Conservation (phyloP, 2,329 filamentous ascomycete species). For the Ploettnerulaceae sp. region DNA sequence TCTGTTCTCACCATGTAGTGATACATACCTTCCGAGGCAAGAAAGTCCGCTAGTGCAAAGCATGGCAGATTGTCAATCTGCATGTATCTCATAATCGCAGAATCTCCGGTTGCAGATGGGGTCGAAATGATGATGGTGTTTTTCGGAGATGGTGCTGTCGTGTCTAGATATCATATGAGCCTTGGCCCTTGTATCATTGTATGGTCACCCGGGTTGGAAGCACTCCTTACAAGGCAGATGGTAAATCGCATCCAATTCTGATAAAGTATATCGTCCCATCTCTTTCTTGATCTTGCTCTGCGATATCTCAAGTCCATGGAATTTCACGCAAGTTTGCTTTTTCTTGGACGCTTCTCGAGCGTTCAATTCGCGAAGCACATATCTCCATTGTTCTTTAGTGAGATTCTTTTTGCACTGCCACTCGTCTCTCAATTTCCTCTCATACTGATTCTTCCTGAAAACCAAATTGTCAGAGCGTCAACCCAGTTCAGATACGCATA, state of each 20-base stretch:
- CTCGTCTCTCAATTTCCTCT: conserved; percentile 5
- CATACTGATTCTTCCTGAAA: conserved; percentile 5
- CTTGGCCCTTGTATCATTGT: too few species aligned
- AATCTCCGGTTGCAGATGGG: background rate
- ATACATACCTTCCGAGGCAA: background rate
- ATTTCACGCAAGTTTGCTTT: background rate
- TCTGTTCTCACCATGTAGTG: background rate
- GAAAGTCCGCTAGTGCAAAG: background rate
- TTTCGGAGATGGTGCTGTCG: background rate
- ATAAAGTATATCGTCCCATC: background rate
- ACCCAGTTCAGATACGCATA: too few species aligned
- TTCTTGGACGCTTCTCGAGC: background rate
- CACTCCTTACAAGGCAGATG: too few species aligned
- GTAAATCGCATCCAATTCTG: background rate
- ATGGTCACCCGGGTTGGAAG: too few species aligned
- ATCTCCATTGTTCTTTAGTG: background rate
- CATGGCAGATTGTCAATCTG: background rate
- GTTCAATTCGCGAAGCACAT: background rate
- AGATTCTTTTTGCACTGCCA: conserved; percentile 4
- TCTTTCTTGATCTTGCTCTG: conserved; percentile 4
- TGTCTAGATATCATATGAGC: too few species aligned
- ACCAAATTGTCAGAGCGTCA: background rate
- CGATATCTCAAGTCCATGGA: conserved; percentile 1
- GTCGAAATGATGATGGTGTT: background rate
- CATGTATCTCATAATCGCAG: background rate